phyloP scores from a whole-genome alignment of 371 early-diverging fungal species.

The Actinomortierella wolfii region DNA sequence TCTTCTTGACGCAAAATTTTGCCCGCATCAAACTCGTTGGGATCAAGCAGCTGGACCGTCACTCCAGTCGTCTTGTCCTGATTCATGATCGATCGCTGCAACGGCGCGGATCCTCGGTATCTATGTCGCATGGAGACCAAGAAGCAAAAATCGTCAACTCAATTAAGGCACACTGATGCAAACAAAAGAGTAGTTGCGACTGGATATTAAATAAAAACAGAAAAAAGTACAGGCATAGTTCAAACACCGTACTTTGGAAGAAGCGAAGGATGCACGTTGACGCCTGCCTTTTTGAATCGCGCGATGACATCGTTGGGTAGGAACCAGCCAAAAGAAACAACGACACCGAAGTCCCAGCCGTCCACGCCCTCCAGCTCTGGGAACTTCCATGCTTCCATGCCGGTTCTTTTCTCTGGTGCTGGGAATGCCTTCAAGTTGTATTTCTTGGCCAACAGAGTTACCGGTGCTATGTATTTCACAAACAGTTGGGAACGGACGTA shows the following conservation, averaged over 20 bases:
- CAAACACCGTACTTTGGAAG: too few relatives aligned
- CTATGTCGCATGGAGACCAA: conserved; percentile 27
- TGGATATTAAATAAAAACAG: too few relatives aligned
- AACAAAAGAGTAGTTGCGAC: too few relatives aligned
- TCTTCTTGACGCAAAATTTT: conserved; percentile 73
- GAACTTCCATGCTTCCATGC: conserved; percentile 41
- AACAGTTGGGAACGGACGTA: too few relatives aligned
- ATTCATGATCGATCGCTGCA: conserved; percentile 85
- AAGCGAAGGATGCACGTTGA: conserved; percentile 91
- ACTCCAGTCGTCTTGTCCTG: conserved; percentile 83
- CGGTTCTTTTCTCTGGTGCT: conserved; percentile 32
- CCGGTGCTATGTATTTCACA: conserved; percentile 47
- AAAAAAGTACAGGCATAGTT: too few relatives aligned
- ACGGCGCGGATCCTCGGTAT: conserved; percentile 92
- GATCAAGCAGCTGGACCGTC: conserved; percentile 85
- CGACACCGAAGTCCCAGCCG: conserved; percentile 83
- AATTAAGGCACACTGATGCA: too few relatives aligned
- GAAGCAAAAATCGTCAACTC: conserved; percentile 1
- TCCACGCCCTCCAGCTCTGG: conserved; percentile 18
- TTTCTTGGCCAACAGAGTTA: conserved; percentile 46
- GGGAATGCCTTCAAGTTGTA: conserved; percentile 41
- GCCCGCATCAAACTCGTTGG: conserved; percentile 84
- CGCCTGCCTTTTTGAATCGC: conserved; percentile 68
- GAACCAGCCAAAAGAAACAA: conserved; percentile 93
- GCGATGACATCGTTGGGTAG: conserved; percentile 74